Evolutionary conservation across 805 yeast genomes (phyloP).

Genomic region (Zygosaccharomyces rouxii): DNA sequence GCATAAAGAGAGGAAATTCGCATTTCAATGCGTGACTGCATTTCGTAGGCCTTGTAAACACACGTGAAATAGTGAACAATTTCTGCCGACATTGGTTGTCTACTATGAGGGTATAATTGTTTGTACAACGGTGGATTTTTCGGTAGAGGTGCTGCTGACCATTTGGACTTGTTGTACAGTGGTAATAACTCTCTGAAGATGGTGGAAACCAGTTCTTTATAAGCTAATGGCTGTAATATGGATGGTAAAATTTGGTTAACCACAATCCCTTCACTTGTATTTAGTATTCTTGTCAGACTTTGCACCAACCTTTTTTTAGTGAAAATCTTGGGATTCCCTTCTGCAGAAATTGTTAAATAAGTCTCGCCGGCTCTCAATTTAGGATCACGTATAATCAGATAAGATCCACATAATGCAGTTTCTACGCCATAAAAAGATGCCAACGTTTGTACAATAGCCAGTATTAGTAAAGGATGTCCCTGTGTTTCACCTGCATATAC

Average conservation of each 20-base stretch:
- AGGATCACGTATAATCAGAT: constrained; percentile 19
- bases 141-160: constrained; percentile 10
- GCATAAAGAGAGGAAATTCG: constrained; percentile 11
- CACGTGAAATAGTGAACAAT: constrained; percentile 12
- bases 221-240: constrained; percentile 16
- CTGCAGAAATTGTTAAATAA: constrained; percentile 17
- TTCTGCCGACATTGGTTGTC: constrained; percentile 13
- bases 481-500: constrained; percentile 25
- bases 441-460: constrained; percentile 25
- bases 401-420: constrained; percentile 16
- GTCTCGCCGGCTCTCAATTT: constrained; percentile 16
- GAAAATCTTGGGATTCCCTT: constrained; percentile 19
- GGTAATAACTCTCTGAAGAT: constrained; percentile 20
- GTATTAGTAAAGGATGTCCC: constrained; percentile 22
- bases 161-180: constrained; percentile 14
- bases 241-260: constrained; percentile 15
- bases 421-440: constrained; percentile 15
- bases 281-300: constrained; percentile 15
- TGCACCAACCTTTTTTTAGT: constrained; percentile 15
- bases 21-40: constrained; percentile 5
- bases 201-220: constrained; percentile 12
- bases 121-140: constrained; percentile 7
- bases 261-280: constrained; percentile 13
- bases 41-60: constrained; percentile 12
- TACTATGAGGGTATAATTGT: constrained; percentile 15